Evolutionary conservation across 2,329 filamentous ascomycete species (phyloP).

Genomic region (Periglandula ipomoeae): DNA sequence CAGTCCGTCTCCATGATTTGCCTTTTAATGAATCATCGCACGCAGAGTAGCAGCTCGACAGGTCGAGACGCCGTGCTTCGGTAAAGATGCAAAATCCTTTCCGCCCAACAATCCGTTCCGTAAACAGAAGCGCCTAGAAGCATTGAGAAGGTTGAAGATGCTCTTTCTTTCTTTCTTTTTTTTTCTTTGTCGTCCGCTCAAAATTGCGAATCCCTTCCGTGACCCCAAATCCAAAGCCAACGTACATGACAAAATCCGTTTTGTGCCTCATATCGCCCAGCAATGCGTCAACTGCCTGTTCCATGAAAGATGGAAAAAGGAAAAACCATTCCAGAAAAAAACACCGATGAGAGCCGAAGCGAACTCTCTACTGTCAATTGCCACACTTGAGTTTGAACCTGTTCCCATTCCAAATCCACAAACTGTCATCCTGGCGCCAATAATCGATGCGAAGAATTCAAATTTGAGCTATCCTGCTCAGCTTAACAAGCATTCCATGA

Average conservation of each 20-base stretch:
- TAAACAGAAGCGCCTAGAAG: slow-evolving; percentile 9
- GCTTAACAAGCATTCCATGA: too few species aligned
- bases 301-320: slow-evolving; percentile 6
- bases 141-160: slow-evolving; percentile 12
- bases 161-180: slow-evolving; percentile 8
- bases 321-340: slow-evolving; percentile 9
- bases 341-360: slow-evolving; percentile 4
- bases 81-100: slow-evolving; percentile 10
- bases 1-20: neutral
- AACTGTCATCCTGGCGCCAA: slow-evolving; percentile 8
- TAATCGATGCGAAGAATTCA: slow-evolving; percentile 1
- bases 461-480: neutral
- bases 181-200: too few species aligned
- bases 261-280: slow-evolving; percentile 12
- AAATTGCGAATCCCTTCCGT: slow-evolving; percentile 7
- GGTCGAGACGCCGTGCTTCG: slow-evolving; percentile 11
- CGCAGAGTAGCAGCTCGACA: slow-evolving; percentile 9
- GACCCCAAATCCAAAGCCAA: slow-evolving; percentile 11
- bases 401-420: slow-evolving; percentile 3
- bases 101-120: neutral
- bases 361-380: slow-evolving; percentile 13
- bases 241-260: slow-evolving; percentile 14
- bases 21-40: slow-evolving; percentile 1
- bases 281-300: slow-evolving; percentile 11
- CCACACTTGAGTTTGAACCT: slow-evolving; percentile 10